Percentiles rank a stretch among this genome's conserved stretches.
phyloP scores from a whole-genome alignment of 2,329 filamentous ascomycete species.

The Dothidotthia symphoricarpi region DNA sequence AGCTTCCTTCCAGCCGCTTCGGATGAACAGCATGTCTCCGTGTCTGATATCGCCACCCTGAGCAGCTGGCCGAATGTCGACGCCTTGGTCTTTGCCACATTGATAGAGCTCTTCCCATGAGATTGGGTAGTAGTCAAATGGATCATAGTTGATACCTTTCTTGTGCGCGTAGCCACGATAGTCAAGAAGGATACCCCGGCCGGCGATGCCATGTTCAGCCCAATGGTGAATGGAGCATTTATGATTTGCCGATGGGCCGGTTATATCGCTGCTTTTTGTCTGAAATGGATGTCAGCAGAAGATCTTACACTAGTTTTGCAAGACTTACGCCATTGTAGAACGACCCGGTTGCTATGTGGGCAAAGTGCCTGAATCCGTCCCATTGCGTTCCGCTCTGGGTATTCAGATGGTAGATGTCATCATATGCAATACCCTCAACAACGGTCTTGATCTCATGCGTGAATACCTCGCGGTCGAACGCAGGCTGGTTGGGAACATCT shows the following conservation, averaged over 20 bases:
- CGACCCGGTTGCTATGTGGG: constrained; percentile 38
- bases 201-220: constrained; percentile 48
- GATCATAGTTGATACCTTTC: constrained; percentile 45
- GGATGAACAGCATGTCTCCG: constrained; percentile 66
- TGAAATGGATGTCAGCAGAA: constrained; percentile 3
- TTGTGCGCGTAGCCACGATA: constrained; percentile 45
- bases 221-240: constrained; percentile 49
- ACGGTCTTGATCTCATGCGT: constrained; percentile 54
- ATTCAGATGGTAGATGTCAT: constrained; percentile 46
- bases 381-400: constrained; percentile 49
- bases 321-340: constrained; percentile 44
- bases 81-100: constrained; percentile 58
- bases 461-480: constrained; percentile 54
- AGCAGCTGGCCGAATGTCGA: constrained; percentile 58
- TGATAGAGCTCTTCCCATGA: constrained; percentile 52
- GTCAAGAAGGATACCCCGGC: constrained; percentile 47
- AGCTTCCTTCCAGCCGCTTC: constrained; percentile 61
- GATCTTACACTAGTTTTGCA: neutral
- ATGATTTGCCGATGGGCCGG: constrained; percentile 42
- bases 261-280: constrained; percentile 44
- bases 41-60: constrained; percentile 56
- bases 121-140: constrained; percentile 45
- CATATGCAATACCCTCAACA: constrained; percentile 39
- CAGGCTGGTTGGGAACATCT: constrained; percentile 53
- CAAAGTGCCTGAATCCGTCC: constrained; percentile 49